Conservation (phyloP, 2,329 filamentous ascomycete species). For the Ascochyta viciae-villosae region DNA sequence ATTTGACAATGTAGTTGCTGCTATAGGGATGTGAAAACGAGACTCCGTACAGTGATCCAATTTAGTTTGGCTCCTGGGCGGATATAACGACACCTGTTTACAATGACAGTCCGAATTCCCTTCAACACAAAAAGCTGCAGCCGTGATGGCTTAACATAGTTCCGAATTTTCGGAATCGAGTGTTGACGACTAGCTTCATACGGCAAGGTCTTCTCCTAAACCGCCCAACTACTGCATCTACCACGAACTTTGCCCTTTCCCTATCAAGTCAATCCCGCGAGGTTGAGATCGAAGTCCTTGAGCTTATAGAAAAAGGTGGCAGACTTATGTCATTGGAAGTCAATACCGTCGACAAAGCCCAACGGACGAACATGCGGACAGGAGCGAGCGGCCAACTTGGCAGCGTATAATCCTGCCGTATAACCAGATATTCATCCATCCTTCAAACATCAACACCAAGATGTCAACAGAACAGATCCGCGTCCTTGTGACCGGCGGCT, state of each 20-base stretch:
- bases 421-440: not conserved
- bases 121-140: not conserved
- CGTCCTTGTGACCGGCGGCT: conserved; percentile 57
- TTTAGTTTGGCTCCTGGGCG: too few relatives aligned
- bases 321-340: not conserved
- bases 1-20: too few relatives aligned
- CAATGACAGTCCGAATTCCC: too few relatives aligned
- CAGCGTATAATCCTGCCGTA: conserved; percentile 10
- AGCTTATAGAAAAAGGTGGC: not conserved
- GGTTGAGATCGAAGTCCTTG: not conserved
- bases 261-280: not conserved
- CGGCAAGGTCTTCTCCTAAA: not conserved
- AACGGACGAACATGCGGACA: conserved; percentile 11
- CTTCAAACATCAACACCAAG: not conserved
- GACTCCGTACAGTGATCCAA: too few relatives aligned
- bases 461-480: conserved; percentile 35
- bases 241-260: not conserved
- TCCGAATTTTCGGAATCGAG: conserved; percentile 15
- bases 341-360: not conserved
- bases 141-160: not conserved
- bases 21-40: too few relatives aligned
- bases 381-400: conserved; percentile 18
- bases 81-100: too few relatives aligned
- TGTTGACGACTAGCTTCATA: conserved; percentile 11
- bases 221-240: not conserved